Percentiles rank a stretch among this genome's conserved stretches.
These are phyloP conservation scores for Neonothopanus nambi DNA, from an alignment of 1,284 basidiomycete species.

Conservation along the genomic window DNA sequence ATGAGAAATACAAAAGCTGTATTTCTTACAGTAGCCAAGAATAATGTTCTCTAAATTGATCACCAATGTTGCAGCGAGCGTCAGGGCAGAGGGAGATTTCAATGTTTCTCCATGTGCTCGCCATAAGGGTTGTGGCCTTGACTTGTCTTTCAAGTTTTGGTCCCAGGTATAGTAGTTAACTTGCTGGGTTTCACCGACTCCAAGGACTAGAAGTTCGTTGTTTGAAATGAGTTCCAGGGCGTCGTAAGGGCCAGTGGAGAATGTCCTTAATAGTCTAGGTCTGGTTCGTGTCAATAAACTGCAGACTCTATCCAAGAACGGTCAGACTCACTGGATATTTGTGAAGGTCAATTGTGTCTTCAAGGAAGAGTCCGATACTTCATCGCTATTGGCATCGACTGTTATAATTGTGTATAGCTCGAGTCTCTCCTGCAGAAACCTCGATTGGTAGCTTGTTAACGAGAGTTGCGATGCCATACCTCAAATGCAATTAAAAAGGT, in stretches of 20 bases:
- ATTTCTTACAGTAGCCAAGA: slow-evolving; percentile 60
- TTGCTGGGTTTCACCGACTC: background rate
- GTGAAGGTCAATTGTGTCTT: background rate
- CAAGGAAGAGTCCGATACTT: slow-evolving; percentile 9
- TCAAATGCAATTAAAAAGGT: slow-evolving; percentile 41
- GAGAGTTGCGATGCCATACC: slow-evolving; percentile 27
- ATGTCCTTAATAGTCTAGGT: slow-evolving; percentile 27
- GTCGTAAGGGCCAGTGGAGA: slow-evolving; percentile 21
- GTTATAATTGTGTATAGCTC: slow-evolving; percentile 39
- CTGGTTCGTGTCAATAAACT: slow-evolving; percentile 20
- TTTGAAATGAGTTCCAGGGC: slow-evolving; percentile 23
- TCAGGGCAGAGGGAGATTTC: slow-evolving; percentile 9
- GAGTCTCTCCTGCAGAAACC: slow-evolving; percentile 38
- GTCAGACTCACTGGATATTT: slow-evolving; percentile 22
- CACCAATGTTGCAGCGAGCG: slow-evolving; percentile 53
- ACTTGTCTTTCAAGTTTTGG: slow-evolving; percentile 14
- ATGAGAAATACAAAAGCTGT: background rate
- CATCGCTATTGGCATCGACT: slow-evolving; percentile 42
- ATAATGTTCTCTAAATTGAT: slow-evolving; percentile 57
- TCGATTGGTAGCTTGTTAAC: no score
- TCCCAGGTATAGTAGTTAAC: background rate
- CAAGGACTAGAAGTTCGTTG: background rate
- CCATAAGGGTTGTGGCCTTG: slow-evolving; percentile 19
- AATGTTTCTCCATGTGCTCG: background rate
- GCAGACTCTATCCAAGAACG: background rate